Percentiles rank a stretch among this genome's conserved stretches.
phyloP scores from a whole-genome alignment of 805 yeast genomes.

The Kuraishia piskuri region DNA sequence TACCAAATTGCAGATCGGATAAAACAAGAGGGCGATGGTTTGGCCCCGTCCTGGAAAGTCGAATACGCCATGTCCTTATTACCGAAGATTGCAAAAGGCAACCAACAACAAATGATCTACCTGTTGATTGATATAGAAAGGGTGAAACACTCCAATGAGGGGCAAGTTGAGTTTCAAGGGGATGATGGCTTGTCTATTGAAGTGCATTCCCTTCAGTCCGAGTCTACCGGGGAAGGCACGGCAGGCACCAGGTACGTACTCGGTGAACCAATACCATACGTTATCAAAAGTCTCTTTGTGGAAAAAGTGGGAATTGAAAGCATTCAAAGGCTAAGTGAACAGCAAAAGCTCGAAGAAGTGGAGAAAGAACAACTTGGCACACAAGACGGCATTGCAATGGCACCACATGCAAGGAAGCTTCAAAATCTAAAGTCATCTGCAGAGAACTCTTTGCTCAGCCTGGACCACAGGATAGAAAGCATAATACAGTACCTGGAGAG shows the following conservation, averaged over 20 bases:
- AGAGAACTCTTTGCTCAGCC: not conserved
- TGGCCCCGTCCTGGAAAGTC: not conserved
- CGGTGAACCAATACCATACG: not conserved
- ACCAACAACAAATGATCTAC: too few species aligned
- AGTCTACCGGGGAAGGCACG: not conserved
- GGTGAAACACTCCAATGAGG: not conserved
- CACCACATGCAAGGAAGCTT: not conserved
- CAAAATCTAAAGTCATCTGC: not conserved
- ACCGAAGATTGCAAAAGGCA: not conserved
- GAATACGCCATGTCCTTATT: not conserved
- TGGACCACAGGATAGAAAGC: not conserved
- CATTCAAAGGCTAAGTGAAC: not conserved
- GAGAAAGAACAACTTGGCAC: not conserved
- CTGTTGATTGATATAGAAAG: not conserved
- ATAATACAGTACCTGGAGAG: not conserved
- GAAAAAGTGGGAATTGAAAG: slow-evolving; percentile 1
- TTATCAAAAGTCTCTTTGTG: not conserved
- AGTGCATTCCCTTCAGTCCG: not conserved
- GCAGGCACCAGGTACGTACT: not conserved
- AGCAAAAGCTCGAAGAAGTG: not conserved
- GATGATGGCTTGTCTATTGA: not conserved
- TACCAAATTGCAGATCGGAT: not conserved
- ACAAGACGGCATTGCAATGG: not conserved
- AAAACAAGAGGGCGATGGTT: not conserved
- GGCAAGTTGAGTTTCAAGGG: not conserved